A percentile compares a stretch with the other conserved stretches of the same genome.
These are phyloP conservation scores for Eudorina sp. DNA, from an alignment of 139 green algal genomes.

Conservation along the genomic window DNA sequence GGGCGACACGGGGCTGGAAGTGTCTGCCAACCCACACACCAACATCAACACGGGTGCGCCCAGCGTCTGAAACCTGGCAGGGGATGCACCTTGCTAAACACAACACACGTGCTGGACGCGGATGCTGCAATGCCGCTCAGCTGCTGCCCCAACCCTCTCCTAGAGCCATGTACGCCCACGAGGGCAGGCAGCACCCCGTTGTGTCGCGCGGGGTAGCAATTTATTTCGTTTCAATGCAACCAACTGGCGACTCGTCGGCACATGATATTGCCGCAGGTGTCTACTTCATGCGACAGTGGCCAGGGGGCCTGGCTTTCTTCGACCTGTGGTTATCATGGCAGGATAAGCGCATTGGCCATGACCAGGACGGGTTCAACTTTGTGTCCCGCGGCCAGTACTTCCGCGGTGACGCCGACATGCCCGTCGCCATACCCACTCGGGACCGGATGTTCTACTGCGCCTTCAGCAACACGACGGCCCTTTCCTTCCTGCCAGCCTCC, in stretches of 20 bases:
- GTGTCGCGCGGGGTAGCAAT: no score
- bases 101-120: no score
- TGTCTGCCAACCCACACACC: constrained; percentile 13
- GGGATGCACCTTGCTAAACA: no score
- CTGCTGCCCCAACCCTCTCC: no score
- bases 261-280: constrained; percentile 56
- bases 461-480: constrained; percentile 35
- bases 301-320: constrained; percentile 51
- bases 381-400: constrained; percentile 13
- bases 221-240: no score
- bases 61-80: no score
- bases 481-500: constrained; percentile 49
- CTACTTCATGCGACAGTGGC: constrained; percentile 58
- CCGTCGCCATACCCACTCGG: not conserved
- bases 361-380: constrained; percentile 64
- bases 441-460: constrained; percentile 37
- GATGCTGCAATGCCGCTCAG: no score
- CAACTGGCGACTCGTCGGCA: no score
- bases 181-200: no score
- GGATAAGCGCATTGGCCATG: constrained; percentile 50
- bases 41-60: constrained; percentile 63
- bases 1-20: constrained; percentile 48
- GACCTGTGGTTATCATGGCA: constrained; percentile 46
- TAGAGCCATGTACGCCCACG: no score
- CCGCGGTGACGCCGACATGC: not conserved